Base-by-base conservation (phyloP, 352 stramenopile species). In the Thalassiosira livingstoniorum region DNA sequence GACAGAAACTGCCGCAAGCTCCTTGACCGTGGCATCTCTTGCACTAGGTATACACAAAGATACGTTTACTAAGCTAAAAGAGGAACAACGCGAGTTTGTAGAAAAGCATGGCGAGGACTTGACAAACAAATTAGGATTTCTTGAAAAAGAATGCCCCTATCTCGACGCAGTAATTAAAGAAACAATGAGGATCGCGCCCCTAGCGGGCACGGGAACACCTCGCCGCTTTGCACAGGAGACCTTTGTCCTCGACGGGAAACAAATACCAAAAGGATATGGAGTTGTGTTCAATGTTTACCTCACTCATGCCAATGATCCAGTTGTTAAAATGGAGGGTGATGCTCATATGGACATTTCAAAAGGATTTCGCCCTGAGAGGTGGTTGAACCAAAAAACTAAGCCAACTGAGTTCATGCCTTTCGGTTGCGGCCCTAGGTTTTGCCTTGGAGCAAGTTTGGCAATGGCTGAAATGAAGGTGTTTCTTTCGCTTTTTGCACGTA, bases 391-490 rank as follows among this genome's bases (percentile, higher is more conserved):
- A 11, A n/a, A 60, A 13, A 88, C 74, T 5, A 73, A 76, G 58
- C 82, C 82, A n/a, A 57, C 42, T 42, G 73, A 88, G 31, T 90
- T 66, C 53, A 76, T 90, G 64, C 76, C 80, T 31, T 88, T 88
- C 65, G 85, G 85, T n/a, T 51, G 57, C 29, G 85, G 85, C 25
- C 67, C 76, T 23, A 45, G 85, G 35, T 78, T 67, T 53, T 90
- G 85, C 45, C 69, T 88, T n/a, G 85, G 85, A 0, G 31, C 34
- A 1, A 72, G 76, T 21, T 75, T 90, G 51, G 81, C 80, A 34
- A 76, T 87, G 66, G 64, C 69, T 15, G 84, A 90, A 69, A 88
- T 90, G 84, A 86, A 84, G 42, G 70, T 91, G 2, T 91, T 91
- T 67, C 67, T 89, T 10, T 64, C 85, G 7, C 51, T 86, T 1